phyloP scores from a whole-genome alignment of 1,139 yeast genomes.

The Kodamaea sp. region DNA sequence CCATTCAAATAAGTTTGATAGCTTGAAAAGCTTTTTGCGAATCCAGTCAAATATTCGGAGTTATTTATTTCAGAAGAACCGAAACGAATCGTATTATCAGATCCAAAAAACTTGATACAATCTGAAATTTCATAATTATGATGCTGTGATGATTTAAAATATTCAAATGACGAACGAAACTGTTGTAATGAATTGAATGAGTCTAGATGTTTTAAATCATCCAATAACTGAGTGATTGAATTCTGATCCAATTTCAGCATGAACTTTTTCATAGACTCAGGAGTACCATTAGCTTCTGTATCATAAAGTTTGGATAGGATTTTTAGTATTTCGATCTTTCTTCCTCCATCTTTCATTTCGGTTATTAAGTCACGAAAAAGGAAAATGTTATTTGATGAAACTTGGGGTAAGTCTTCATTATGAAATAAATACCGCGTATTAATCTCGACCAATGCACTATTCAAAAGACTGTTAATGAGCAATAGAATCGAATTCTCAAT shows the following conservation, averaged over 20 bases:
- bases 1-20: conserved; percentile 3
- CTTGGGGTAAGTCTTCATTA: conserved; percentile 8
- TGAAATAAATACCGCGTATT: conserved; percentile 19
- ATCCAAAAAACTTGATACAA: conserved; percentile 16
- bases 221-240: conserved; percentile 12
- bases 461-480: conserved; percentile 16
- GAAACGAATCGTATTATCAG: conserved; percentile 17
- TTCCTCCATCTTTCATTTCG: conserved; percentile 14
- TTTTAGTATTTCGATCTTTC: conserved; percentile 16
- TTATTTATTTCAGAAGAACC: conserved; percentile 14
- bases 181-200: conserved; percentile 21
- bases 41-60: conserved; percentile 18
- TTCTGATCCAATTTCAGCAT: conserved; percentile 15
- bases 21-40: conserved; percentile 9
- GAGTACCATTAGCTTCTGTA: conserved; percentile 11
- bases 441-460: conserved; percentile 25
- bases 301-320: conserved; percentile 15
- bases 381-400: conserved; percentile 8
- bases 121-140: conserved; percentile 31
- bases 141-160: conserved; percentile 32
- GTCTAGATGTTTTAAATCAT: conserved; percentile 11
- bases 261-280: conserved; percentile 16
- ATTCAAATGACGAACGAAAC: conserved; percentile 21
- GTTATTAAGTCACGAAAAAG: conserved; percentile 17
- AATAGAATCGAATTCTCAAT: conserved; percentile 21